Percentiles rank a stretch among this genome's conserved stretches.
Evolutionary conservation across 2,329 filamentous ascomycete genomes (phyloP).

Genomic region (Alternaria viburni): DNA sequence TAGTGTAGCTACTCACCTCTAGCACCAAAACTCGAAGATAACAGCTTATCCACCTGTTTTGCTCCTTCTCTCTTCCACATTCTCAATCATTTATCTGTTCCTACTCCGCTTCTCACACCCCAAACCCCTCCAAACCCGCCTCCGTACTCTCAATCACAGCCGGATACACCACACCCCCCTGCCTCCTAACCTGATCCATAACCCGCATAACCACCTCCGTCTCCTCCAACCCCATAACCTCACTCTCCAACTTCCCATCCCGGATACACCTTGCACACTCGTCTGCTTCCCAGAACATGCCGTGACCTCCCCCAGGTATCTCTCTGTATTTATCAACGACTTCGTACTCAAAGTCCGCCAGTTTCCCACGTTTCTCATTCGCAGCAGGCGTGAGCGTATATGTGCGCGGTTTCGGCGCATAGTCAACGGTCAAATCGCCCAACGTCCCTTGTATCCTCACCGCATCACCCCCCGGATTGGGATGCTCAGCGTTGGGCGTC

Average conservation of each 20-base stretch:
- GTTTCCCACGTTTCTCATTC: constrained; percentile 66
- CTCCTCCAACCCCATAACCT: constrained; percentile 68
- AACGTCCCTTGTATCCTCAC: constrained; percentile 78
- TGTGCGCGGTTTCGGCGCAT: constrained; percentile 68
- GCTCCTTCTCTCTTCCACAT: too few relatives aligned
- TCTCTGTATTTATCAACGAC: constrained; percentile 48
- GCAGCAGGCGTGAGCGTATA: constrained; percentile 68
- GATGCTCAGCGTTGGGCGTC: constrained; percentile 61
- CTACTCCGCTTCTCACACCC: constrained; percentile 1
- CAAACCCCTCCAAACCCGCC: constrained; percentile 28
- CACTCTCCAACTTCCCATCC: constrained; percentile 80
- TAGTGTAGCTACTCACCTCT: not conserved
- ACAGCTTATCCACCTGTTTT: too few relatives aligned
- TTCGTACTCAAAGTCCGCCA: constrained; percentile 57
- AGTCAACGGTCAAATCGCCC: constrained; percentile 80
- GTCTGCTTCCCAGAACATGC: constrained; percentile 90
- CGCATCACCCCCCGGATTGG: constrained; percentile 60
- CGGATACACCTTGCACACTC: constrained; percentile 76
- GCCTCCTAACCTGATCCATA: constrained; percentile 72
- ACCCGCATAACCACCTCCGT: constrained; percentile 84
- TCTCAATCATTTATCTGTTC: too few relatives aligned
- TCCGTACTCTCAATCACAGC: constrained; percentile 66
- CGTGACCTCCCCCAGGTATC: constrained; percentile 68
- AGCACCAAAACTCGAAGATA: too few relatives aligned
- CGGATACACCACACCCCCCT: constrained; percentile 68